Evolutionary conservation across 225 moss, liverwort and hornwort species (phyloP), one percentile per base, ranked within the genome.

Genomic region (Antitrichia curtipendula): DNA sequence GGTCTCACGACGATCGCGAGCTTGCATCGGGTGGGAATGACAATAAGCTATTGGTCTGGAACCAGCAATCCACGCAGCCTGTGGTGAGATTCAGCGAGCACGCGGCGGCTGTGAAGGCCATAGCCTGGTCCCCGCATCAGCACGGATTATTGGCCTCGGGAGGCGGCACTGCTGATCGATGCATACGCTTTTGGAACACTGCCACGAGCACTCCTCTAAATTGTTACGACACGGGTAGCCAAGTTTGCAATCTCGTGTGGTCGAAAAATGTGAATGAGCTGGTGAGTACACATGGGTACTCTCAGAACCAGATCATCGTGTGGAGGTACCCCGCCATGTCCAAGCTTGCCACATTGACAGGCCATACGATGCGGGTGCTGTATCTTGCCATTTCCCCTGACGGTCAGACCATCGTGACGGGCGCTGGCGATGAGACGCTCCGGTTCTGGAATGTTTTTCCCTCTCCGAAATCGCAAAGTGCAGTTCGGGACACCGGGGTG

Each of bases 221-320:
- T 82, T 97, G 96, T 63, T 97, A 96, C 80, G 97, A 98, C 50
- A 98, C 98, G 2, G 96, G 97, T 32, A 97, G 97, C 88, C 98
- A 97, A 85, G 97, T 97, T 64, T 98, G 97, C 91, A 97, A 98
- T 70, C 87, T 98, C 60, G 97, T 96, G 36, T 98, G 98, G 98
- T 98, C 98, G 78, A 98, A 98, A 91, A 98, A 98, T 86, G 98
- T 97, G 59, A 98, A 98, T 84, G 98, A 98, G 91, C 94, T 98
- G 86, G 98, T 98, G 66, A 97, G 96, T 90, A 98, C 97, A 18
- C 98, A 98, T 82, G 97, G 97, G 21, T 97, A 98, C 54, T 98
- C 98, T 4, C 97, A 98, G 88, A 98, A 98, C 86, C 98, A 98
- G 91, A 98, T 98, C 31, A 94, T 97, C 40, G 97, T 98, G 32